A percentile compares a stretch with the other conserved stretches of the same genome.
phyloP scores from a whole-genome alignment of 306 rosid genomes.

The Herpetospermum pedunculosum region DNA sequence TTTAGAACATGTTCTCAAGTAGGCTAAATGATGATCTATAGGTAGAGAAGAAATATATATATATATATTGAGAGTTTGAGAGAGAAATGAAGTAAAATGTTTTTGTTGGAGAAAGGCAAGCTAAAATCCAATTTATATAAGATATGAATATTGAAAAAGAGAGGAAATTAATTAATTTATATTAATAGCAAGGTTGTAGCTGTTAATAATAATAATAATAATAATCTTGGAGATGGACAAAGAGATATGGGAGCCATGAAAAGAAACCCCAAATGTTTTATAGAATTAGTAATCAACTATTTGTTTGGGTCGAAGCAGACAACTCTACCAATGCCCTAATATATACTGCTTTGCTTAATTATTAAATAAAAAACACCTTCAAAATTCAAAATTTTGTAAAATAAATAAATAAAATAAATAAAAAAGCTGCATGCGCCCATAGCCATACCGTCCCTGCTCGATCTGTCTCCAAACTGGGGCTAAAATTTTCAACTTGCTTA shows the following conservation, averaged over 20 bases:
- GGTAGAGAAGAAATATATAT: too few species aligned
- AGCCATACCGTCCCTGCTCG: slow-evolving; percentile 41
- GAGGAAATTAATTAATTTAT: neutral
- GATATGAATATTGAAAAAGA: neutral
- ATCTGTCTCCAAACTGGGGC: slow-evolving; percentile 47
- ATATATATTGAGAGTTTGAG: neutral
- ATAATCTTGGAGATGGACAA: neutral
- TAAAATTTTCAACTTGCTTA: slow-evolving; percentile 7
- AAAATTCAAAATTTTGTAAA: too few species aligned
- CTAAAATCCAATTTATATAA: neutral
- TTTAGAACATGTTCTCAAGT: too few species aligned
- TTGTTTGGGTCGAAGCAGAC: slow-evolving; percentile 5
- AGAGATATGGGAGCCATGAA: slow-evolving; percentile 13
- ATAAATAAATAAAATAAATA: neutral
- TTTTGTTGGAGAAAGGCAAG: slow-evolving; percentile 3
- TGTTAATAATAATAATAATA: neutral
- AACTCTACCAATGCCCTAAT: neutral
- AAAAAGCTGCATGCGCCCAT: neutral
- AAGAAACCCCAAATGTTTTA: neutral
- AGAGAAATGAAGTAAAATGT: neutral
- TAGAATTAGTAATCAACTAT: slow-evolving; percentile 1
- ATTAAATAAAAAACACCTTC: neutral
- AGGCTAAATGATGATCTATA: too few species aligned
- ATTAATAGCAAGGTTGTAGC: neutral
- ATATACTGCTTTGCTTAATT: neutral